Evolutionary conservation across 306 rosid species (phyloP).

Genomic region (Lupinus albus): DNA sequence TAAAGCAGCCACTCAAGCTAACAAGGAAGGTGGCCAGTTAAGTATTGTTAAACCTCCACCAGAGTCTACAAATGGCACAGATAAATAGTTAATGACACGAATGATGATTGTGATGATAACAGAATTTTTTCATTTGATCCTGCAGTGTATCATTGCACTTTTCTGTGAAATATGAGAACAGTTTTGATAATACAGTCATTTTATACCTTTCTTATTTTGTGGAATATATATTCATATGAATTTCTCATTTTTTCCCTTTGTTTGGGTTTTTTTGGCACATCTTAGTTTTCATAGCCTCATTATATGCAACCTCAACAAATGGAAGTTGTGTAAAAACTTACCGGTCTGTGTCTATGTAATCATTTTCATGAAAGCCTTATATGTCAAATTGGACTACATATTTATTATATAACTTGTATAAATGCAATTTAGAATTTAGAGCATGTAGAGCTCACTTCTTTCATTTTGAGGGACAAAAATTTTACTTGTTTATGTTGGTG

Average conservation of each 20-base stretch:
- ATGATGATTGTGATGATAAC: conserved; percentile 28
- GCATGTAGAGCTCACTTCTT: no score
- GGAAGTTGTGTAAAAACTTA: not conserved
- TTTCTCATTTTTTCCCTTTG: not conserved
- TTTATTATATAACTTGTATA: not conserved
- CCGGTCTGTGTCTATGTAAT: not conserved
- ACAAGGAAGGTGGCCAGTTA: conserved; percentile 84
- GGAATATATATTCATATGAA: not conserved
- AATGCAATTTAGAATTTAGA: not conserved
- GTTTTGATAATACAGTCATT: not conserved
- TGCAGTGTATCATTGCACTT: not conserved
- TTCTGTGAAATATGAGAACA: not conserved
- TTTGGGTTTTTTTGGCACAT: not conserved
- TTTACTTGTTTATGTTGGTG: not conserved
- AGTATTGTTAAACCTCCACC: conserved; percentile 59
- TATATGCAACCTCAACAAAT: not conserved
- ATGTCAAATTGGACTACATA: not conserved
- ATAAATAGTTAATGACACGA: conserved; percentile 43
- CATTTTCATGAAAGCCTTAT: not conserved
- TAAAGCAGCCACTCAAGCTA: conserved; percentile 81
- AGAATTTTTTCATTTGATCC: not conserved
- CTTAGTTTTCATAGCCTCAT: not conserved
- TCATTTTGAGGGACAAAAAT: not conserved
- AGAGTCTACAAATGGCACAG: conserved; percentile 43
- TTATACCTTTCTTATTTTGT: not conserved